Evolutionary conservation across 129 eudicot genomes (phyloP).

Genomic region (Kitagawia praeruptora): DNA sequence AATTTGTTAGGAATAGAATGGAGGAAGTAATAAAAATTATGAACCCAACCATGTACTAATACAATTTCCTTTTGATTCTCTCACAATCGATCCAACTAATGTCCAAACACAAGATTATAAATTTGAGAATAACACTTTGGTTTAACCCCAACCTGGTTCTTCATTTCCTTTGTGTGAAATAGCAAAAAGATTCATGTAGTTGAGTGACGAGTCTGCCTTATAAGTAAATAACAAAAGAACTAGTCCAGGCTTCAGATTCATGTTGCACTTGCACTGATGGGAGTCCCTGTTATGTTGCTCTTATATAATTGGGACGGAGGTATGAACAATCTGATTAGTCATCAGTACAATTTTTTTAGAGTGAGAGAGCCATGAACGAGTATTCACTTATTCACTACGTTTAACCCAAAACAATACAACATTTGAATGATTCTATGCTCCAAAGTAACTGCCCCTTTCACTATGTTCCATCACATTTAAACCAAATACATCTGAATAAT

Average conservation of each 20-base stretch:
- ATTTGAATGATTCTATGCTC: not conserved
- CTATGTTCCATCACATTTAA: no score
- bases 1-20: no score
- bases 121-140: no score
- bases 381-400: not conserved
- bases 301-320: not conserved
- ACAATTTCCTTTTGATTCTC: no score
- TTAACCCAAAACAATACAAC: not conserved
- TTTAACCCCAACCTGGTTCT: no score
- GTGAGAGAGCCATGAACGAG: not conserved
- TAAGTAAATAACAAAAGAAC: not conserved
- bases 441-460: not conserved
- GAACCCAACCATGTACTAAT: not conserved
- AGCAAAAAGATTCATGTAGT: not conserved
- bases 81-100: no score
- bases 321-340: not conserved
- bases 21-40: no score
- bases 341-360: not conserved
- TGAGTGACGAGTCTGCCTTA: no score
- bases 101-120: no score
- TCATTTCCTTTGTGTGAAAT: no score
- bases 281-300: not conserved
- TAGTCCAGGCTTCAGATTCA: not conserved
- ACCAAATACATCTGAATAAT: no score
- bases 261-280: not conserved